A percentile compares a stretch with the other conserved stretches of the same genome.
phyloP scores from a whole-genome alignment of 1,139 yeast species.

The Kurtzmaniella quercitrusa region DNA sequence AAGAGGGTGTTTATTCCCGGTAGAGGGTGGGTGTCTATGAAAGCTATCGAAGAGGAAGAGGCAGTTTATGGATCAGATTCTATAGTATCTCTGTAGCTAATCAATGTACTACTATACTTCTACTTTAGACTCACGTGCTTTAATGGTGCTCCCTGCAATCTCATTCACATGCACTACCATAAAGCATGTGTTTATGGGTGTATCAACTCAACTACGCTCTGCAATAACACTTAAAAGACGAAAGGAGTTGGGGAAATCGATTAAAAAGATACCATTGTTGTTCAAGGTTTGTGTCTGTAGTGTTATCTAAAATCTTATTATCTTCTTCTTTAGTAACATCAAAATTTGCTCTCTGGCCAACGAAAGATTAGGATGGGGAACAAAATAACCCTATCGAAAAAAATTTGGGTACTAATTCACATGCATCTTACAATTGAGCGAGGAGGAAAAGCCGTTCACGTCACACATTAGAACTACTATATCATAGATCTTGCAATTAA shows the following conservation, averaged over 20 bases:
- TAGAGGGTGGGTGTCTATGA: constrained; percentile 46
- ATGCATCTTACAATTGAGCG: not conserved
- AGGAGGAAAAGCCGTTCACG: constrained; percentile 1
- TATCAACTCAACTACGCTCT: no score
- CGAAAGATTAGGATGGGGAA: not conserved
- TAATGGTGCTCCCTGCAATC: not conserved
- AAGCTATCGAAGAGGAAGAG: constrained; percentile 28
- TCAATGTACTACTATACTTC: no score
- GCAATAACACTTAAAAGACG: no score
- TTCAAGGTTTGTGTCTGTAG: no score
- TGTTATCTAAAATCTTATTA: no score
- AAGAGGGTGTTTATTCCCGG: constrained; percentile 48
- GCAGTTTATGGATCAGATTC: constrained; percentile 11
- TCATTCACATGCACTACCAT: not conserved
- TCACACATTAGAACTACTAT: not conserved
- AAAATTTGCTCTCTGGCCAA: not conserved
- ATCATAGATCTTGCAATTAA: not conserved
- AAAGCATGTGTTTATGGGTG: not conserved
- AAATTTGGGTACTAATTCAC: constrained; percentile 1
- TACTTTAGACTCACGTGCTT: not conserved
- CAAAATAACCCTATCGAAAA: not conserved
- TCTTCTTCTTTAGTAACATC: not conserved
- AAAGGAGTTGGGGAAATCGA: no score
- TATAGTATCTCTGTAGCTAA: not conserved
- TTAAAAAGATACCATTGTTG: no score